phyloP scores from a whole-genome alignment of 2,329 filamentous ascomycete genomes.

The Stachybotrys chlorohalonatus region DNA sequence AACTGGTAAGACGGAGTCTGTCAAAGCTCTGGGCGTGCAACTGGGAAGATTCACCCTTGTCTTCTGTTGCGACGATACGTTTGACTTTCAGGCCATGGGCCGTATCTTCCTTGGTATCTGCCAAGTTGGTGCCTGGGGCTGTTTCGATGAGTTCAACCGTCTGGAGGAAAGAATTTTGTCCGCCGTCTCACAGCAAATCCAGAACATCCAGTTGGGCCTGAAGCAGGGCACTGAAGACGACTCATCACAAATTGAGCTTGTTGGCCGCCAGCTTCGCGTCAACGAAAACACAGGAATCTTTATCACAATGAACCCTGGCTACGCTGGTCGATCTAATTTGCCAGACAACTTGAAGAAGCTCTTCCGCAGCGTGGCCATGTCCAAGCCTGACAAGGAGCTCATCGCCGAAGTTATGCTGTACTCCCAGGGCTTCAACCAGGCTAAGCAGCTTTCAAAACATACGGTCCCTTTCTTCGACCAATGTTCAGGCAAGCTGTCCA shows the following conservation, averaged over 20 bases:
- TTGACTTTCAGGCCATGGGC: conserved; percentile 99
- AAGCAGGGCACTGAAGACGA: conserved; percentile 76
- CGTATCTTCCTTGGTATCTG: conserved; percentile 99
- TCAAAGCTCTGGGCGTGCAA: conserved; percentile 94
- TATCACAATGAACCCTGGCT: conserved; percentile 99
- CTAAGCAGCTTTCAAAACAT: conserved; percentile 86
- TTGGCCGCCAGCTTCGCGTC: conserved; percentile 82
- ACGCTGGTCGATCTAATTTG: conserved; percentile 93
- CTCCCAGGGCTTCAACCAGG: conserved; percentile 97
- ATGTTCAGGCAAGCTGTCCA: conserved; percentile 72
- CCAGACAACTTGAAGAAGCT: conserved; percentile 99
- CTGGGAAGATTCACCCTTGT: conserved; percentile 96
- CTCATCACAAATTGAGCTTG: conserved; percentile 84
- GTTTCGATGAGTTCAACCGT: conserved; percentile 99
- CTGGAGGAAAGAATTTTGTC: conserved; percentile 96
- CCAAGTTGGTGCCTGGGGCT: conserved; percentile 98
- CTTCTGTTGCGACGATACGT: conserved; percentile 99
- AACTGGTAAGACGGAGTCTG: conserved; percentile 97
- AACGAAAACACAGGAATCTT: conserved; percentile 96
- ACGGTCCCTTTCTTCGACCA: conserved; percentile 98
- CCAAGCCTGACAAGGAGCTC: conserved; percentile 97
- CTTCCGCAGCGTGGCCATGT: conserved; percentile 99
- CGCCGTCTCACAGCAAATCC: conserved; percentile 96
- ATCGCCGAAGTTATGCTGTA: conserved; percentile 99
- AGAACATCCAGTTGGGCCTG: conserved; percentile 96